Base-by-base conservation (phyloP, 805 yeast genomes). In the Yarrowia alimentaria region DNA sequence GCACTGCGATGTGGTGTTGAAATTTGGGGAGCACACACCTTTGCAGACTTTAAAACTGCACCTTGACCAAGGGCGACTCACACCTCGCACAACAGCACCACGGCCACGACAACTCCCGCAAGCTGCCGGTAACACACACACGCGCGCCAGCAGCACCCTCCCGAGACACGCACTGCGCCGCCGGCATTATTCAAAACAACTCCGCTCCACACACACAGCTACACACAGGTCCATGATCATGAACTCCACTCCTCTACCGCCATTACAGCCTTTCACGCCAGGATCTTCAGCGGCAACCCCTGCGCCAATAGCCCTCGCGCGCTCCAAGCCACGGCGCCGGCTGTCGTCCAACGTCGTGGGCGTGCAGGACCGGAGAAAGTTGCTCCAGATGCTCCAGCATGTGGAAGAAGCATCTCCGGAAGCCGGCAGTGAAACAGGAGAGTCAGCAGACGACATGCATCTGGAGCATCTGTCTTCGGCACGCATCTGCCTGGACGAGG, bases 221-320 rank as follows among this genome's bases (percentile, higher is more conserved):
- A n/a, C n/a, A n/a, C n/a, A n/a, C n/a, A n/a, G n/a, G n/a, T n/a
- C n/a, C n/a, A n/a, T n/a, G n/a, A n/a, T n/a, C n/a, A 40, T 40
- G 47, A 40, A 40, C 25, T 40, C 47, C 13, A 40, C 47, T 9
- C 51, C 51, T 6, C 21, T 47, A 12, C 51, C 51, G 18, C 51
- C 51, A 25, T 26, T 47, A 13, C 51, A 47, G 19, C 51, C 51
- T 16, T 47, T 26, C 42, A 47, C 51, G n/a, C 51, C 51, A 5
- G 33, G 33, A 20, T 32, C 42, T 5, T 24, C 42, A 19, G 42
- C 28, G 4, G 33, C 51, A 8, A 34, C 42, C 2, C 42, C 42
- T 3, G 33, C 40, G 5, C 51, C 51, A 33, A 32, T 30, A 43
- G 28, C 51, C 13, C 43, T 26, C 17, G 10, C 33, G 14, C 26